Conservation (phyloP, 2,329 filamentous ascomycete species). For the Fusarium subtropicale region DNA sequence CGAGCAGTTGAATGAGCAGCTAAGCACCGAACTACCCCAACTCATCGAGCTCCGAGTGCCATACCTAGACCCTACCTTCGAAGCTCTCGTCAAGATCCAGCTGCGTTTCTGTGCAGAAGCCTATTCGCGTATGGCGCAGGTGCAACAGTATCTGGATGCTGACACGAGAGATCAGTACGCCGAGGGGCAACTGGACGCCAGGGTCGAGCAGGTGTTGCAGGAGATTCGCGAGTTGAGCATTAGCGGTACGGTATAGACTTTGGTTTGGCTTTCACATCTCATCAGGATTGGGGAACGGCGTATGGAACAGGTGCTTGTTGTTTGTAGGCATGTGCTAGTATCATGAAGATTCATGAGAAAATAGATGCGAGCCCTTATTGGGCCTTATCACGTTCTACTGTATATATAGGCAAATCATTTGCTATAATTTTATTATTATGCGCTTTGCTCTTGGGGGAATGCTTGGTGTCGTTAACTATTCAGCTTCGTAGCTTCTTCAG, state of each 20-base stretch:
- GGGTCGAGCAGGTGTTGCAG: conserved; percentile 95
- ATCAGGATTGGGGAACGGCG: conserved; percentile 43
- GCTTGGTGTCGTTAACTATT: not conserved
- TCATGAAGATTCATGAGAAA: conserved; percentile 39
- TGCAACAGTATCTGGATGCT: conserved; percentile 96
- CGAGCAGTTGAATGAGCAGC: conserved; percentile 96
- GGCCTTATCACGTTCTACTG: not conserved
- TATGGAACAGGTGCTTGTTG: conserved; percentile 44
- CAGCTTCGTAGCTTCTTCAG: not conserved
- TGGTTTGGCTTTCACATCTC: conserved; percentile 11
- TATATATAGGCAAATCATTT: conserved; percentile 1
- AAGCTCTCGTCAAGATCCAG: conserved; percentile 98
- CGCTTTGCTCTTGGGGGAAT: not conserved
- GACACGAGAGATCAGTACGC: conserved; percentile 97
- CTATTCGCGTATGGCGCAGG: conserved; percentile 97
- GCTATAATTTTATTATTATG: conserved; percentile 10
- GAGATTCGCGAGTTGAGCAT: conserved; percentile 98
- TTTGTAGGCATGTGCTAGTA: conserved; percentile 46
- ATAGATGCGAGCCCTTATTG: conserved; percentile 39
- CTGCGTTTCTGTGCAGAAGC: conserved; percentile 97
- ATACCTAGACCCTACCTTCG: conserved; percentile 96
- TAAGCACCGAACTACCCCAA: conserved; percentile 92
- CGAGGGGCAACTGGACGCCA: conserved; percentile 87
- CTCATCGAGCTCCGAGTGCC: conserved; percentile 96
- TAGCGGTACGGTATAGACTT: conserved; percentile 71